Evolutionary conservation across 495 filamentous ascomycete genomes (phyloP).

Genomic region (Neurospora intermedia): DNA sequence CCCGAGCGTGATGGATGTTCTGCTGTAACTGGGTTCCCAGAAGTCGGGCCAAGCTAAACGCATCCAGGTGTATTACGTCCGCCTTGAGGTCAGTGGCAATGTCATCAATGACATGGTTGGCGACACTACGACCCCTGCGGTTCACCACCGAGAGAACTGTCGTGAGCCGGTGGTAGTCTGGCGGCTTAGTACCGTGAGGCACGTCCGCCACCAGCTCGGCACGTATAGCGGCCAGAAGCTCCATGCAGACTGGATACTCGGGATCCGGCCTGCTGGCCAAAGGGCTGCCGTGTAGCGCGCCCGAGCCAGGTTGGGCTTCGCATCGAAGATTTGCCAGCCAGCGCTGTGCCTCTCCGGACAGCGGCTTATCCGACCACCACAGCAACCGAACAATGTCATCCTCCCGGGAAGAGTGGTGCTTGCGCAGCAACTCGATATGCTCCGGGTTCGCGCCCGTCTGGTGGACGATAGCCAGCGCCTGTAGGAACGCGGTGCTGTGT

Average conservation of each 20-base stretch:
- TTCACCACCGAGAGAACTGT: conserved; percentile 29
- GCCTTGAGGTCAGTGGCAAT: conserved; percentile 51
- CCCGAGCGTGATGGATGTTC: conserved; percentile 31
- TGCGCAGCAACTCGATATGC: conserved; percentile 11
- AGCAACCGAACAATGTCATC: conserved; percentile 1
- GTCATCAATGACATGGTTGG: conserved; percentile 24
- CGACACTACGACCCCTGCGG: conserved; percentile 20
- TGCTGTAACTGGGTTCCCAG: conserved; percentile 65
- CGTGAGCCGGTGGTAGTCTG: conserved; percentile 23
- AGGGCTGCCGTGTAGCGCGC: conserved; percentile 11
- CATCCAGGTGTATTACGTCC: conserved; percentile 69
- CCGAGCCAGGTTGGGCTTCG: background rate
- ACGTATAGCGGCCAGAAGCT: conserved; percentile 26
- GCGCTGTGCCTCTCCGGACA: conserved; percentile 7
- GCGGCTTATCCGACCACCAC: conserved; percentile 6
- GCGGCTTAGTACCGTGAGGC: conserved; percentile 10
- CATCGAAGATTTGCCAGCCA: conserved; percentile 13
- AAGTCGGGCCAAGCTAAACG: conserved; percentile 71
- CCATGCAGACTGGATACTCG: conserved; percentile 21
- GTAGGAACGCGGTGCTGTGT: conserved; percentile 8
- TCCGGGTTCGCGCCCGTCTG: background rate
- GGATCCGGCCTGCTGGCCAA: conserved; percentile 12
- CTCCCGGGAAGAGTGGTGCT: conserved; percentile 3
- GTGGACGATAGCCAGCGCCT: conserved; percentile 9
- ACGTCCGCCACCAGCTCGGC: conserved; percentile 22